Evolutionary conservation across 2,329 filamentous ascomycete genomes (phyloP).

Genomic region (Elsinoe batatas): DNA sequence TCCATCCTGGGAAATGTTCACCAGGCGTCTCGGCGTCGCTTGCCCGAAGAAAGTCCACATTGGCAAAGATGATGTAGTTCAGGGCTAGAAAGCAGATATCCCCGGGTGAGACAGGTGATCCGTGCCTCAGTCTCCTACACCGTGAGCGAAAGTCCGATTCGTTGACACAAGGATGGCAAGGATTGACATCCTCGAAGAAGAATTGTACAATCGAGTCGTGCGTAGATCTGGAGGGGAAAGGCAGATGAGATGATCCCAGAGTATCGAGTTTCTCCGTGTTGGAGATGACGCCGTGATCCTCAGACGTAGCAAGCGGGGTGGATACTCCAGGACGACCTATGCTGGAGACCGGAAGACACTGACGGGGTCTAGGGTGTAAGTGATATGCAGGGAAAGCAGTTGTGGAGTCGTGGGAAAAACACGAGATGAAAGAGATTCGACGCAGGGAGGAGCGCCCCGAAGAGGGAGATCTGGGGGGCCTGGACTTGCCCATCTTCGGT

Average conservation of each 20-base stretch:
- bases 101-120: not conserved
- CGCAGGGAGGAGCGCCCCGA: no score
- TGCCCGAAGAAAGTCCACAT: not conserved
- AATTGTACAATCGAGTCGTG: not conserved
- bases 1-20: slow-evolving; percentile 1
- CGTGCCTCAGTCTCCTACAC: not conserved
- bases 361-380: no score
- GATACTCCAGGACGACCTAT: not conserved
- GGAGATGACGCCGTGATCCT: not conserved
- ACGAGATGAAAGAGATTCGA: no score
- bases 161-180: slow-evolving; percentile 9
- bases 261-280: not conserved
- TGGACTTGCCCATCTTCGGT: no score
- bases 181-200: slow-evolving; percentile 1
- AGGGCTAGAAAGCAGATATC: slow-evolving; percentile 1
- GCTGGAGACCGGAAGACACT: no score
- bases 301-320: not conserved
- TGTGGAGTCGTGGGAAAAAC: not conserved
- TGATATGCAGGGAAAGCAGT: not conserved
- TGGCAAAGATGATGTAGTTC: not conserved
- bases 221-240: not conserved
- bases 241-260: not conserved
- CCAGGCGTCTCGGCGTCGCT: not conserved
- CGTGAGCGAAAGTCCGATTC: not conserved
- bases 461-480: no score